Percentiles rank a stretch among this genome's conserved stretches.
Conservation (phyloP, 139 green algal genomes). For the Yamagishiella unicocca region DNA sequence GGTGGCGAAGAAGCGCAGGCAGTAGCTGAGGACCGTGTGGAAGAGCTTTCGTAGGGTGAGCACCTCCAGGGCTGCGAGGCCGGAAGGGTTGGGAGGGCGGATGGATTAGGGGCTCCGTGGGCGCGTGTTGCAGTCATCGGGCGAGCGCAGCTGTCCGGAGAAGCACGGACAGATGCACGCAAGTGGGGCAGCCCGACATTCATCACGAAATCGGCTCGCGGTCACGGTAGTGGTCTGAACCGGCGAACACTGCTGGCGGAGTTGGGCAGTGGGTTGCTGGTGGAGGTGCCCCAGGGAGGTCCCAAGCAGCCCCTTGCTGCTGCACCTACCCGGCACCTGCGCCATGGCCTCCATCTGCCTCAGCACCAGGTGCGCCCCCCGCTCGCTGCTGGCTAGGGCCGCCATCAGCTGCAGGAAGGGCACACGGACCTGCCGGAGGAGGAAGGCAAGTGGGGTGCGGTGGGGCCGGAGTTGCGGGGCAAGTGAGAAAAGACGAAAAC, state of each 20-base stretch:
- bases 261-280: too few species aligned
- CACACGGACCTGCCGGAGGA: slow-evolving; percentile 57
- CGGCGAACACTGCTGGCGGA: too few species aligned
- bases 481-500: neutral
- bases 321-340: slow-evolving; percentile 29
- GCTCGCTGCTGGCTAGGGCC: slow-evolving; percentile 65
- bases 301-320: too few species aligned
- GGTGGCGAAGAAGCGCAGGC: slow-evolving; percentile 45
- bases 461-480: too few species aligned
- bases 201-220: too few species aligned
- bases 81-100: neutral
- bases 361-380: slow-evolving; percentile 64
- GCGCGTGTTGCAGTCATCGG: too few species aligned
- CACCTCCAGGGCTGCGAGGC: slow-evolving; percentile 47
- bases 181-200: too few species aligned
- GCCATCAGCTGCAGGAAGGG: slow-evolving; percentile 79
- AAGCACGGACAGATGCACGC: too few species aligned
- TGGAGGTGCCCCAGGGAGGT: too few species aligned
- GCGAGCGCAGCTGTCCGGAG: too few species aligned
- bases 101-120: too few species aligned
- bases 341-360: slow-evolving; percentile 57
- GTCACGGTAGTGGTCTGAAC: too few species aligned
- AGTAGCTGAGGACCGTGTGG: slow-evolving; percentile 70
- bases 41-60: slow-evolving; percentile 81
- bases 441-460: neutral